These are phyloP conservation scores for Aspergillus transmontanensis DNA, from an alignment of 2,329 filamentous ascomycete species.

Conservation along the genomic window DNA sequence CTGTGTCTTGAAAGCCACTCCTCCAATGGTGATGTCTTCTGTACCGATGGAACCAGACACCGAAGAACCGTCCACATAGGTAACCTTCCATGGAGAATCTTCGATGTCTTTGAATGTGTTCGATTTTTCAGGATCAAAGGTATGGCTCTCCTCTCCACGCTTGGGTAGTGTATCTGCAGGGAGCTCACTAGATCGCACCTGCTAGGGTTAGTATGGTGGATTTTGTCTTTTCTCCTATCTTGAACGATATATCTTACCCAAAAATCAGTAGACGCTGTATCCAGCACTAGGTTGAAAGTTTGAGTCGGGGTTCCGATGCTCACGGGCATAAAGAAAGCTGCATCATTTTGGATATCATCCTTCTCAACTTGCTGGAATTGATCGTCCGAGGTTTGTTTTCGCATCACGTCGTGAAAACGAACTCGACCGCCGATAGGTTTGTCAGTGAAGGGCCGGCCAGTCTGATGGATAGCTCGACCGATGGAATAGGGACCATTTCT, in stretches of 20 bases:
- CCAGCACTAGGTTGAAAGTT: conserved; percentile 65
- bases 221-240: not conserved
- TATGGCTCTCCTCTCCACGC: conserved; percentile 46
- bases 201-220: conserved; percentile 4
- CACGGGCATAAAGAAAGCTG: conserved; percentile 66
- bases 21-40: conserved; percentile 64
- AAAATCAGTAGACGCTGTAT: conserved; percentile 70
- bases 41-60: conserved; percentile 67
- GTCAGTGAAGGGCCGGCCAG: conserved; percentile 50
- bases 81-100: conserved; percentile 64
- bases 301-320: conserved; percentile 67
- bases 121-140: conserved; percentile 65
- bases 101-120: conserved; percentile 57
- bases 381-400: conserved; percentile 45
- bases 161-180: not conserved
- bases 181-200: conserved; percentile 12
- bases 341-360: conserved; percentile 69
- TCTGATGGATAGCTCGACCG: conserved; percentile 51
- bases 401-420: conserved; percentile 52
- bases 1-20: conserved; percentile 63
- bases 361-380: conserved; percentile 56
- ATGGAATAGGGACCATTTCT: conserved; percentile 63
- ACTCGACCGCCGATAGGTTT: conserved; percentile 53
- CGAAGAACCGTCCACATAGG: conserved; percentile 68
- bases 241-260: conserved; percentile 56